Evolutionary conservation across 768 basidiomycete species (phyloP).

Genomic region (Lactarius trivialis): DNA sequence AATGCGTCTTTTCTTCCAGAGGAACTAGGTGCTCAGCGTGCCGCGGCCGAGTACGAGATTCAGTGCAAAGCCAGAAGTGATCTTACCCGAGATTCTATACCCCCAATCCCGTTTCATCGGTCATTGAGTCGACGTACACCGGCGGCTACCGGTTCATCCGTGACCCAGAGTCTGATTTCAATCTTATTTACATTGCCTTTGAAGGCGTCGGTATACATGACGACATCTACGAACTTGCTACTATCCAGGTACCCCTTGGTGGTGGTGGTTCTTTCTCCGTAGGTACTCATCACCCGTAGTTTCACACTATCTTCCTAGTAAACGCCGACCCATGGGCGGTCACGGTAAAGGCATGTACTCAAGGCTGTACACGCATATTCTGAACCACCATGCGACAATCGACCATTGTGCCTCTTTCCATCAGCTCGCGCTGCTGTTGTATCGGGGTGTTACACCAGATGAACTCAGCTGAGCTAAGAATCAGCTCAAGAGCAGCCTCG

Average conservation of each 20-base stretch:
- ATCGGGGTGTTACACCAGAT: slow-evolving; percentile 51
- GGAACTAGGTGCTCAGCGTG: slow-evolving; percentile 75
- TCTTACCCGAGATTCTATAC: slow-evolving; percentile 90
- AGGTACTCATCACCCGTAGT: slow-evolving; percentile 35
- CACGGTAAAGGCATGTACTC: slow-evolving; percentile 99
- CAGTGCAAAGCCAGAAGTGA: slow-evolving; percentile 84
- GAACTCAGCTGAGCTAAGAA: slow-evolving; percentile 90
- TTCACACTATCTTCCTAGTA: not conserved
- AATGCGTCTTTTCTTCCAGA: slow-evolving; percentile 66
- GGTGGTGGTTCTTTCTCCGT: slow-evolving; percentile 97
- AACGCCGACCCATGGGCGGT: slow-evolving; percentile 49
- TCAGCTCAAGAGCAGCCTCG: slow-evolving; percentile 85
- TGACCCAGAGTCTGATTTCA: slow-evolving; percentile 62
- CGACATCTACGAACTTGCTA: slow-evolving; percentile 89
- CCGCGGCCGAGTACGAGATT: too few species aligned
- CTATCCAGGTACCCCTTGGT: slow-evolving; percentile 90
- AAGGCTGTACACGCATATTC: slow-evolving; percentile 89
- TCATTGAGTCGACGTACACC: slow-evolving; percentile 51
- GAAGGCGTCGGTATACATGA: slow-evolving; percentile 90
- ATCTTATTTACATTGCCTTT: slow-evolving; percentile 89
- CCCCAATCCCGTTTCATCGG: slow-evolving; percentile 19
- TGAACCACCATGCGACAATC: slow-evolving; percentile 89
- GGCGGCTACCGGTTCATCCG: slow-evolving; percentile 75
- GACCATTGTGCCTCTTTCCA: slow-evolving; percentile 94
- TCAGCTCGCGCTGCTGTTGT: slow-evolving; percentile 77